Percentiles rank a stretch among this genome's conserved stretches.
These are phyloP conservation scores for Coniella vitis DNA, from an alignment of 2,329 filamentous ascomycete genomes.

Conservation along the genomic window DNA sequence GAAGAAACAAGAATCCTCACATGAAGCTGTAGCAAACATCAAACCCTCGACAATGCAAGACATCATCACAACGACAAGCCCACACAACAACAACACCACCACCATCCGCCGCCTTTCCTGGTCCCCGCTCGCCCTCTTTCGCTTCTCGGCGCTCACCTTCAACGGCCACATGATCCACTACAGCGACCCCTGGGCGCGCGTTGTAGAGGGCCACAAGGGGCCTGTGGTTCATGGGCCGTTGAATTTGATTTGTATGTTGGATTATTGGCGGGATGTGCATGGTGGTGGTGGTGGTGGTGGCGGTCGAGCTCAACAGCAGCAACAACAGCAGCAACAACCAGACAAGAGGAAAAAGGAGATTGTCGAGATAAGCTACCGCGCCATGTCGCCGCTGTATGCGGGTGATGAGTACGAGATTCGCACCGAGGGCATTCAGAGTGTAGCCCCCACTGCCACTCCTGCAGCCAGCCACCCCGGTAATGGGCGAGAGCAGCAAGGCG, in stretches of 20 bases:
- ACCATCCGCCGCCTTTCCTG: slow-evolving; percentile 28
- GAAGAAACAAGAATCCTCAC: background rate
- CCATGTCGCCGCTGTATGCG: slow-evolving; percentile 63
- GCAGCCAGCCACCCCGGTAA: too few species aligned
- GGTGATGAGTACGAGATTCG: slow-evolving; percentile 58
- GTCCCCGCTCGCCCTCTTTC: slow-evolving; percentile 56
- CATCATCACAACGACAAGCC: too few species aligned
- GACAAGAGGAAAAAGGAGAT: slow-evolving; percentile 14
- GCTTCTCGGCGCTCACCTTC: slow-evolving; percentile 78
- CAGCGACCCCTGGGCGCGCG: slow-evolving; percentile 57
- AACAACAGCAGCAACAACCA: too few species aligned
- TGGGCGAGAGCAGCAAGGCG: too few species aligned
- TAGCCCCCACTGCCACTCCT: too few species aligned
- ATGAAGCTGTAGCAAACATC: too few species aligned
- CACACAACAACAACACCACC: too few species aligned
- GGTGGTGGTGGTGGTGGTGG: slow-evolving; percentile 19
- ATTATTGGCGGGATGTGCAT: slow-evolving; percentile 54
- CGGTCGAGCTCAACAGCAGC: too few species aligned
- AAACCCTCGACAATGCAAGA: too few species aligned
- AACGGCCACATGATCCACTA: slow-evolving; percentile 85
- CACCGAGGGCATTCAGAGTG: slow-evolving; percentile 35
- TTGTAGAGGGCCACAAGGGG: slow-evolving; percentile 62
- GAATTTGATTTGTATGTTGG: slow-evolving; percentile 65
- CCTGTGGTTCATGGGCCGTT: slow-evolving; percentile 76
- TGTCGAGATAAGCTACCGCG: slow-evolving; percentile 56